phyloP scores from a whole-genome alignment of 2,329 filamentous ascomycete species.

The Lasiodiplodia hormozganensis region DNA sequence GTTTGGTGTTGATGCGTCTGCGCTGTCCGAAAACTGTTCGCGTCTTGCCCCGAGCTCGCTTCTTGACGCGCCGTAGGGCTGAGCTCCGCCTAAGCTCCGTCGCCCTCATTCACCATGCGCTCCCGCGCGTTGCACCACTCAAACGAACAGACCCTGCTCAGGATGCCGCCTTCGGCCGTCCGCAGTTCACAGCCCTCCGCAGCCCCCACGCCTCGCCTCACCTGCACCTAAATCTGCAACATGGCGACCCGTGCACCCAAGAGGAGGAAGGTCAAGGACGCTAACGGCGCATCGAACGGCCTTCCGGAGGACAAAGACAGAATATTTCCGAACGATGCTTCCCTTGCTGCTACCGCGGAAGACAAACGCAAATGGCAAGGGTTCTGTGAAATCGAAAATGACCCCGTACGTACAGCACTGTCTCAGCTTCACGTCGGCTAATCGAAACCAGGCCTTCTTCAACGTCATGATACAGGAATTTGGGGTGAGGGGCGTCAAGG shows the following conservation, averaged over 20 bases:
- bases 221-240: slow-evolving; percentile 4
- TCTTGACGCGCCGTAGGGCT: slow-evolving; percentile 28
- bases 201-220: not conserved
- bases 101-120: slow-evolving; percentile 7
- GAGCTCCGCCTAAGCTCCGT: slow-evolving; percentile 15
- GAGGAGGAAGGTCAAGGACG: slow-evolving; percentile 24
- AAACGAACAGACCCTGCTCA: not conserved
- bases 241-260: slow-evolving; percentile 28
- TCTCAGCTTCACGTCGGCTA: slow-evolving; percentile 36
- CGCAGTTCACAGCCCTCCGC: not conserved
- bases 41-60: slow-evolving; percentile 28
- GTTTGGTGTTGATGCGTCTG: slow-evolving; percentile 32
- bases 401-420: slow-evolving; percentile 66
- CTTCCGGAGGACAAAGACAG: slow-evolving; percentile 18
- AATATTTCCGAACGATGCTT: slow-evolving; percentile 26
- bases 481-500: slow-evolving; percentile 74
- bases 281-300: not conserved
- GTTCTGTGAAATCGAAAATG: slow-evolving; percentile 87
- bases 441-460: slow-evolving; percentile 71
- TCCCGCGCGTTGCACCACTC: not conserved
- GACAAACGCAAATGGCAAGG: slow-evolving; percentile 66
- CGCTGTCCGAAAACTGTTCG: slow-evolving; percentile 38
- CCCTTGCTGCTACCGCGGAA: slow-evolving; percentile 39
- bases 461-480: slow-evolving; percentile 82
- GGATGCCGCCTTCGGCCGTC: slow-evolving; percentile 7